Percentiles rank a stretch among this genome's conserved stretches.
These are phyloP conservation scores for Fermentozyma sake DNA, from an alignment of 1,139 yeast species.

Conservation along the genomic window DNA sequence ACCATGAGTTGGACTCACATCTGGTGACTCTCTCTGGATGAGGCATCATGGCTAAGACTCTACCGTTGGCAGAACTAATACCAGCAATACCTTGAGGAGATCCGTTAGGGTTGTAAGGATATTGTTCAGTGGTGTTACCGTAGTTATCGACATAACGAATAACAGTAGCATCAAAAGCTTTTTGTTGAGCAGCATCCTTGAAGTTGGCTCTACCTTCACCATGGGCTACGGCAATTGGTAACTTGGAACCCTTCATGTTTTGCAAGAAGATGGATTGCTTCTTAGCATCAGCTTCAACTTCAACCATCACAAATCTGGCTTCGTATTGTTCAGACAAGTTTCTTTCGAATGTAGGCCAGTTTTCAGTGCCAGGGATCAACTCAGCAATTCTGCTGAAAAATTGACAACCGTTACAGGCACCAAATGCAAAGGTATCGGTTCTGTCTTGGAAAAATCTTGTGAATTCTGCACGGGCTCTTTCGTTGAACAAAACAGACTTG, in stretches of 20 bases:
- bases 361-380: slow-evolving; percentile 89
- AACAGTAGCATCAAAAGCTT: slow-evolving; percentile 51
- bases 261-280: slow-evolving; percentile 71
- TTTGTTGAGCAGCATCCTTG: slow-evolving; percentile 36
- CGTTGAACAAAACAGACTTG: slow-evolving; percentile 88
- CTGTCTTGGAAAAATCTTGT: slow-evolving; percentile 78
- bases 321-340: slow-evolving; percentile 93
- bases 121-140: slow-evolving; percentile 74
- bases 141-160: slow-evolving; percentile 81
- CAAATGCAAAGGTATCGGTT: slow-evolving; percentile 92
- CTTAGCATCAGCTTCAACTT: slow-evolving; percentile 48
- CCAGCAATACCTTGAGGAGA: slow-evolving; percentile 93
- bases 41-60: slow-evolving; percentile 98
- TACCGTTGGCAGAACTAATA: slow-evolving; percentile 82
- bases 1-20: slow-evolving; percentile 86
- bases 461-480: slow-evolving; percentile 72
- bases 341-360: slow-evolving; percentile 96
- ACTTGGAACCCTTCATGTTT: slow-evolving; percentile 85
- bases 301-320: slow-evolving; percentile 91
- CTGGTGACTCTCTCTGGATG: slow-evolving; percentile 96
- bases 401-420: slow-evolving; percentile 99
- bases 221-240: slow-evolving; percentile 98
- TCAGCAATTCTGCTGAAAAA: slow-evolving; percentile 84
- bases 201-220: slow-evolving; percentile 96
- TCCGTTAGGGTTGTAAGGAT: slow-evolving; percentile 96